These are phyloP conservation scores for Penicillium hordei DNA, from an alignment of 2,329 filamentous ascomycete species.

Conservation along the genomic window DNA sequence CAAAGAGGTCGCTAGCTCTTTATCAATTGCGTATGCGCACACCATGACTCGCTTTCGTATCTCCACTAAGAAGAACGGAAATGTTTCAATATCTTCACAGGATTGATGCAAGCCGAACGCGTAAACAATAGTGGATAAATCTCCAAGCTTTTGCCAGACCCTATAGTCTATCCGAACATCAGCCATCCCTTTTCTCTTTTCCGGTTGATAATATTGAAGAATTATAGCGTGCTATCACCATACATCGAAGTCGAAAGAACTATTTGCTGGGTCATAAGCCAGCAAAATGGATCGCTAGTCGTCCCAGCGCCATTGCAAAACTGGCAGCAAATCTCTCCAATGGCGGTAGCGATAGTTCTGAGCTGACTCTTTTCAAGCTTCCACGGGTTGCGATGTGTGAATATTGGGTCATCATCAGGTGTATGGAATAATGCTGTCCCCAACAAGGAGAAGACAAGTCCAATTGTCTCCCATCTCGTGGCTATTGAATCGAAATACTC, in stretches of 20 bases:
- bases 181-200: not conserved
- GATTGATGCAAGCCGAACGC: constrained; percentile 48
- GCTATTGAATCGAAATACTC: constrained; percentile 17
- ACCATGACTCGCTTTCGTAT: constrained; percentile 41
- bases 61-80: constrained; percentile 38
- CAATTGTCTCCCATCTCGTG: constrained; percentile 22
- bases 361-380: constrained; percentile 13
- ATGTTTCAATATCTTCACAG: not conserved
- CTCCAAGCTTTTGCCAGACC: constrained; percentile 47
- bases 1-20: constrained; percentile 48
- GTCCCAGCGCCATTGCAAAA: constrained; percentile 18
- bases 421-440: constrained; percentile 19
- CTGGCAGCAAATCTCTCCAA: constrained; percentile 20
- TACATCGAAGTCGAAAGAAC: constrained; percentile 13
- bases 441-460: constrained; percentile 15
- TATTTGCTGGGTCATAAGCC: constrained; percentile 16
- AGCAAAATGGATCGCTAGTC: constrained; percentile 20
- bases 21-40: constrained; percentile 46
- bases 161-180: constrained; percentile 36
- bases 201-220: not conserved
- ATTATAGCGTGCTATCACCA: constrained; percentile 7
- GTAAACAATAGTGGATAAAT: constrained; percentile 45
- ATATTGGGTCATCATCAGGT: constrained; percentile 8
- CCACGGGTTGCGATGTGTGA: constrained; percentile 6
- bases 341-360: constrained; percentile 10